A percentile compares a stretch with the other conserved stretches of the same genome.
These are phyloP conservation scores for Bidens hawaiensis DNA, from an alignment of 140 eudicot species.

Conservation along the genomic window DNA sequence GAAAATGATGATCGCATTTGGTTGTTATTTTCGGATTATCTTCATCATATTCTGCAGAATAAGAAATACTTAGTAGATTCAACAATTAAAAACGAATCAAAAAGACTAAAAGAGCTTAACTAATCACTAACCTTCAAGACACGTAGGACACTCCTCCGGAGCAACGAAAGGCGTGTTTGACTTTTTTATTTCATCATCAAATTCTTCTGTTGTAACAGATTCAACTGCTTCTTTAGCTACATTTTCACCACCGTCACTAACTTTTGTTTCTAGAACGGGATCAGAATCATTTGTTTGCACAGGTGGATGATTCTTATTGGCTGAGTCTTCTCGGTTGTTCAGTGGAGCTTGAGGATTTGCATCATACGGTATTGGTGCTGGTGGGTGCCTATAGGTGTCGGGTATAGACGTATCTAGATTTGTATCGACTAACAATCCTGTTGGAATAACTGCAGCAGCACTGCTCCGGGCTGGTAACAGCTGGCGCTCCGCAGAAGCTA, in stretches of 20 bases:
- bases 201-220: conserved; percentile 40
- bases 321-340: conserved; percentile 30
- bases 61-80: not conserved
- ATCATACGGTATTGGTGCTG: conserved; percentile 80
- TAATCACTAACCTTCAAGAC: conserved; percentile 72
- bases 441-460: conserved; percentile 37
- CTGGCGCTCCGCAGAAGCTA: conserved; percentile 52
- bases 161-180: conserved; percentile 36
- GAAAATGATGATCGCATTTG: conserved; percentile 93
- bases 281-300: conserved; percentile 27
- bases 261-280: conserved; percentile 30
- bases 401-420: conserved; percentile 76
- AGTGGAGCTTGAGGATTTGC: conserved; percentile 33
- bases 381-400: conserved; percentile 75
- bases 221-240: conserved; percentile 36
- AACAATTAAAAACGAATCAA: not conserved
- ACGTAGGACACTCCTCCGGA: conserved; percentile 84
- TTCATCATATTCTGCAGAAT: conserved; percentile 68
- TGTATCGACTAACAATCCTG: conserved; percentile 76
- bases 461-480: conserved; percentile 54
- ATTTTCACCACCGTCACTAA: conserved; percentile 26
- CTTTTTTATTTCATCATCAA: conserved; percentile 51
- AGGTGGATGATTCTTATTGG: conserved; percentile 30
- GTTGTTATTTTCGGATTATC: conserved; percentile 93
- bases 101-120: not conserved